Percentiles rank a stretch among this genome's conserved stretches.
Evolutionary conservation across 768 basidiomycete genomes (phyloP).

Genomic region (Russula sp.): DNA sequence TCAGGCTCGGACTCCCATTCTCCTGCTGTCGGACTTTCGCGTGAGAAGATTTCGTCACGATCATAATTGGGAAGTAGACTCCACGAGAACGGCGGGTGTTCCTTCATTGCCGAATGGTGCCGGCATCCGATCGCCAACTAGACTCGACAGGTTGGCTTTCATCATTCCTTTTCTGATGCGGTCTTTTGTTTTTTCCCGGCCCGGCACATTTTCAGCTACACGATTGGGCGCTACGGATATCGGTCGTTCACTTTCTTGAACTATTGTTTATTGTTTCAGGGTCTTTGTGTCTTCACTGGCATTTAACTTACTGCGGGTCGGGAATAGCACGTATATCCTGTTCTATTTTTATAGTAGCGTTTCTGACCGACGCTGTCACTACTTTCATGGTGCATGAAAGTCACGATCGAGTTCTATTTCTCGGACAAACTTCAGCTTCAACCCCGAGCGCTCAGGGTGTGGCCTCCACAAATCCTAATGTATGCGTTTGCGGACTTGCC

Average conservation of each 20-base stretch:
- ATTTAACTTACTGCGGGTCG: neutral
- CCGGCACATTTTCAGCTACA: conserved; percentile 12
- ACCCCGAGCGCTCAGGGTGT: conserved; percentile 1
- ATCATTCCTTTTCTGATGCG: conserved; percentile 19
- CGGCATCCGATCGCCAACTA: conserved; percentile 18
- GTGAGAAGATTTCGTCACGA: neutral
- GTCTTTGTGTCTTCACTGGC: neutral
- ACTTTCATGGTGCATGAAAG: neutral
- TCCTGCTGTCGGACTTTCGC: conserved; percentile 6
- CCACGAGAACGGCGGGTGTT: neutral
- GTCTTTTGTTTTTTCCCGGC: conserved; percentile 16
- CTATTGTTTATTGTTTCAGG: neutral
- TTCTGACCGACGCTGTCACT: conserved; percentile 1
- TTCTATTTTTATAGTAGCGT: neutral
- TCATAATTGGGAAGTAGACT: conserved; percentile 13
- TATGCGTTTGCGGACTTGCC: neutral
- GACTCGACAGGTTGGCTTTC: conserved; percentile 16
- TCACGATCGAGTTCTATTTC: neutral
- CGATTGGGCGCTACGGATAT: neutral
- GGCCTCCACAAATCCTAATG: conserved; percentile 16
- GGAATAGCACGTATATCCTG: neutral
- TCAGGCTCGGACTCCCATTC: neutral
- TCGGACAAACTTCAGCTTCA: neutral
- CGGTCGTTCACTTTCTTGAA: neutral
- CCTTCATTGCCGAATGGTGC: neutral